Evolutionary conservation across 2,329 filamentous ascomycete genomes (phyloP).

Genomic region (Penicillium sp.): DNA sequence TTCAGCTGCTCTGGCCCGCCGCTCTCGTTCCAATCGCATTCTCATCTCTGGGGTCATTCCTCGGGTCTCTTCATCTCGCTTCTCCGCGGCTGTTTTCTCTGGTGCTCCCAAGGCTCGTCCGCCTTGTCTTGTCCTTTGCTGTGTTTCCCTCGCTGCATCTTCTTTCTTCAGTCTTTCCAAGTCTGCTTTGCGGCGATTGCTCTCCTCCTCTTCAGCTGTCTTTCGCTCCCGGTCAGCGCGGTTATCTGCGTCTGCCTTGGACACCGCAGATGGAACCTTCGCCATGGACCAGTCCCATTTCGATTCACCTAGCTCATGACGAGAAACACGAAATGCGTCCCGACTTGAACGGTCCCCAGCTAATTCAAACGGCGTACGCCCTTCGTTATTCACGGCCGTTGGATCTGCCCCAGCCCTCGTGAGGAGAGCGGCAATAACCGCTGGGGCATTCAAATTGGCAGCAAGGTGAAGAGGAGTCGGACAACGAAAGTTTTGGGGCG

Average conservation of each 20-base stretch:
- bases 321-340: conserved; percentile 88
- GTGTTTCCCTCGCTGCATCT: conserved; percentile 49
- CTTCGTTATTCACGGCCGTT: conserved; percentile 69
- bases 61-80: conserved; percentile 78
- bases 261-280: conserved; percentile 72
- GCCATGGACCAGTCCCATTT: conserved; percentile 79
- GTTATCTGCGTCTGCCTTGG: conserved; percentile 70
- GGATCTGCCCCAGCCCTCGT: conserved; percentile 77
- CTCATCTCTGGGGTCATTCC: conserved; percentile 88
- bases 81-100: conserved; percentile 77
- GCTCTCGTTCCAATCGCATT: conserved; percentile 81
- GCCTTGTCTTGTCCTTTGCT: conserved; percentile 56
- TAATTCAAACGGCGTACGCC: conserved; percentile 85
- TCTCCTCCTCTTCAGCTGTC: conserved; percentile 70
- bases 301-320: conserved; percentile 76
- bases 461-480: conserved; percentile 85
- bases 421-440: conserved; percentile 77
- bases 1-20: conserved; percentile 88
- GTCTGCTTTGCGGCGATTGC: conserved; percentile 72
- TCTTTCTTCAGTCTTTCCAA: conserved; percentile 72
- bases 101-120: conserved; percentile 62
- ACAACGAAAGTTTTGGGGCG: conserved; percentile 74
- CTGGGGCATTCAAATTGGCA: conserved; percentile 76
- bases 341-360: conserved; percentile 83
- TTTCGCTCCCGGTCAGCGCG: conserved; percentile 71